These are phyloP conservation scores for Pythium rishiriense DNA, from an alignment of 352 stramenopile genomes.

Conservation along the genomic window DNA sequence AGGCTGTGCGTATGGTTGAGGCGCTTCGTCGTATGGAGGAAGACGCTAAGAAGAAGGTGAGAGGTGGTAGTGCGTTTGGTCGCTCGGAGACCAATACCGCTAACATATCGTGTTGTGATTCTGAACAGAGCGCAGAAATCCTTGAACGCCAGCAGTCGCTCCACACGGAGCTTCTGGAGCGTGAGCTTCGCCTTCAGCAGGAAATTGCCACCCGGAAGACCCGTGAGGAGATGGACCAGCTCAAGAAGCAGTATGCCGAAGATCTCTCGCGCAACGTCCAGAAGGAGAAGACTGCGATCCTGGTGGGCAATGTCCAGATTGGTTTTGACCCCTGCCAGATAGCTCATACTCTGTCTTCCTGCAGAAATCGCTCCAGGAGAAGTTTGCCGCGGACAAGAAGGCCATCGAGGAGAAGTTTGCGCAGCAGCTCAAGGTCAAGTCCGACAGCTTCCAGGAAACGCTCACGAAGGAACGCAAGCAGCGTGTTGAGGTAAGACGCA, in stretches of 20 bases:
- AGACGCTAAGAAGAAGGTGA: conserved; percentile 68
- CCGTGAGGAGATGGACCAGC: conserved; percentile 56
- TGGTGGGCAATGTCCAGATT: conserved; percentile 24
- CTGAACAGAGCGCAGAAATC: conserved; percentile 47
- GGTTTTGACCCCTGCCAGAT: neutral
- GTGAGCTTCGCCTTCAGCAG: conserved; percentile 73
- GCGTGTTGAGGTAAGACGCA: conserved; percentile 36
- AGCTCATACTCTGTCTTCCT: neutral
- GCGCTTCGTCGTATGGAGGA: conserved; percentile 79
- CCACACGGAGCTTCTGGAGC: conserved; percentile 77
- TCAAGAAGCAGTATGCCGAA: conserved; percentile 69
- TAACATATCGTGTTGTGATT: neutral
- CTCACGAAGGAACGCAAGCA: conserved; percentile 63
- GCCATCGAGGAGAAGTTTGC: conserved; percentile 56
- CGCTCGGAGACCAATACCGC: neutral
- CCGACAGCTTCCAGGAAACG: conserved; percentile 57
- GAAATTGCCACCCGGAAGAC: conserved; percentile 61
- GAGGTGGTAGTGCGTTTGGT: neutral
- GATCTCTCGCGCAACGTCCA: conserved; percentile 64
- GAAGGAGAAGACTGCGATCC: conserved; percentile 49
- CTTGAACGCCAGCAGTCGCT: conserved; percentile 62
- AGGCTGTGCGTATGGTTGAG: conserved; percentile 72
- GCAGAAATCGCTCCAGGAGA: conserved; percentile 54
- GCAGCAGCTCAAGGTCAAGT: conserved; percentile 48
- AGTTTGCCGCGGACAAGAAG: conserved; percentile 64